Base-by-base conservation (phyloP, 1,284 basidiomycete species). In the Puccinia coronata region DNA sequence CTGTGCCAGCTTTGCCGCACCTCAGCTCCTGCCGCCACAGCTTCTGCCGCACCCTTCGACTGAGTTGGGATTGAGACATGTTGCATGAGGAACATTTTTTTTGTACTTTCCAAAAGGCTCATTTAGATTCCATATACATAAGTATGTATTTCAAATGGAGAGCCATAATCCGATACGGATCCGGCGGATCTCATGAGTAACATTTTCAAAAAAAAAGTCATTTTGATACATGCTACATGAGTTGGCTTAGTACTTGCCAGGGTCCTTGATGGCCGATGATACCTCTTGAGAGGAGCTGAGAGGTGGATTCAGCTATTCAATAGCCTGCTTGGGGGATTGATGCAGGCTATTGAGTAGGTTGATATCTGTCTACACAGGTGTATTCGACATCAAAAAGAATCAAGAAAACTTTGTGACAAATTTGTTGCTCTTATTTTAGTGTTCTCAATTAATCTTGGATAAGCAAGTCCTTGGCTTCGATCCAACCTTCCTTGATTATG, bases 401-500 rank as follows among this genome's bases (percentile, higher is more conserved):
- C 28, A 36, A 61, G 36, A 31, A 61, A 36, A 31, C 34, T 16
- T 18, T 61, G 4, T 8, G 16, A 18, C 5, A 61, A 31, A 34
- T 61, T 31, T n/a, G 9, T 61, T 31, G 36, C 23, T 61, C 57
- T 61, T 1, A 34, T 61, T 36, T 6, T 18, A 8, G 9, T 61
- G 28, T 61, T 61, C 36, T 61, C n/a, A n/a, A n/a, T n/a, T 61
- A 61, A 61, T 16, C 1, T 34, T 31, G 6, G n/a, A 61, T 12
- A 61, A 61, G 57, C 57, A 31, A 61, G 57, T 61, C 31, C 57
- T 61, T 16, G 57, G 55, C 55, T 57, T 57, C 25, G 55, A 57
- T 57, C 4, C 55, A 31, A 57, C 9, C 55, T 57, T 57, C 31
- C 8, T 34, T 34, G 57, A 61, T 16, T 34, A 5, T 61, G 25